Base-by-base conservation (phyloP, 805 yeast species). In the Cyberlindnera americana region DNA sequence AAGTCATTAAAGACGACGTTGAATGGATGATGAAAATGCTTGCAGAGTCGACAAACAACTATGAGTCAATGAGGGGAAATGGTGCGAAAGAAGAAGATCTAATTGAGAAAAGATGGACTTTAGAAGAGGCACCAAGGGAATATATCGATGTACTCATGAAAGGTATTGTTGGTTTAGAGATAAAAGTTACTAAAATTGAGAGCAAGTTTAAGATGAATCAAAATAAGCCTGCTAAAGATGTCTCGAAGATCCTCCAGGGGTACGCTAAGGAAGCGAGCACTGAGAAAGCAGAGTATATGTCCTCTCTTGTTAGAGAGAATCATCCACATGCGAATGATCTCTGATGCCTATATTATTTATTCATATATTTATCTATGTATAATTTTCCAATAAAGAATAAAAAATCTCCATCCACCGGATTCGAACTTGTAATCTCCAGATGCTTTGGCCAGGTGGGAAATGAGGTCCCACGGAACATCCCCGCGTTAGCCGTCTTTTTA, bases 131-230 rank as follows among this genome's bases (percentile, higher is more conserved):
- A 0, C 82, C 82, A 0, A 74, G 65, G 33, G 56, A 53, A 3
- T 77, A 74, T 44, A 31, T 72, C 23, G 64, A 65, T 19, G 42
- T 64, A 3, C 46, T 66, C 64, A 63, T 69, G 44, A 75, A 72
- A 48, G 69, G 70, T 12, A 78, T 81, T 44, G 70, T 69, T 15
- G 86, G 85, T 0, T 51, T 81, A 27, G 72, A 74, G 50, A 68
- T 81, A 39, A 75, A 70, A 41, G 70, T 80, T 23, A 53, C 53
- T 3, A 55, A 61, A 14, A 57, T 66, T 7, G 73, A 76, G 48
- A 72, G 75, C 35, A 77, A 78, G 57, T 76, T 69, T 61, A 81
- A 81, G 54, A 67, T 78, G 46, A 77, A 75, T 49, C 87, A 81
- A 59, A 66, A 69, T 19, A 64, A 57, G 61, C 50, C 58, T 16